These are phyloP conservation scores for Sporothrix sp. DNA, from an alignment of 2,329 filamentous ascomycete genomes.

Conservation along the genomic window DNA sequence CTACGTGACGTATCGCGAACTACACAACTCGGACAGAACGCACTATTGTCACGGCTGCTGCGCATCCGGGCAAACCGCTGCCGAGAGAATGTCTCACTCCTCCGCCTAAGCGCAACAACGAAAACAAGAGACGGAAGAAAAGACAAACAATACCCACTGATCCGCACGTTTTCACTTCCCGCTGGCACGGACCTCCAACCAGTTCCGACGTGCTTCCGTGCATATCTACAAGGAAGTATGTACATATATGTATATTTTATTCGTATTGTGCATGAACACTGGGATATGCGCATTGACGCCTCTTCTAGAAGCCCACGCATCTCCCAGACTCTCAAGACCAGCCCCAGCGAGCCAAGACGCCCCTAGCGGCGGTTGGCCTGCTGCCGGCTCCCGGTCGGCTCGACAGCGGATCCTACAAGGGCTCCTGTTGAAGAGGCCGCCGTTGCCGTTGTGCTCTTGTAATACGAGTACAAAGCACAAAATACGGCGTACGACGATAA, in stretches of 20 bases:
- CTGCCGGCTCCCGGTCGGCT: constrained; percentile 1
- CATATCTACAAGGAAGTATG: no score
- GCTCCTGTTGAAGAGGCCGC: background rate
- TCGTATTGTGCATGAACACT: constrained; percentile 2
- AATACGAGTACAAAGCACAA: background rate
- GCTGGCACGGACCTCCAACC: constrained; percentile 7
- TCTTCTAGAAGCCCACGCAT: constrained; percentile 1
- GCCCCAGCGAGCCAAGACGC: background rate
- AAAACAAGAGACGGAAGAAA: background rate
- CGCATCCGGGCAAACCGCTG: background rate
- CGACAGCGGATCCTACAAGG: background rate
- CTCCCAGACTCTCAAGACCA: background rate
- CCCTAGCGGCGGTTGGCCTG: background rate
- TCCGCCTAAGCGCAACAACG: background rate
- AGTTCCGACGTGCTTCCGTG: background rate
- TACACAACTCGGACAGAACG: background rate
- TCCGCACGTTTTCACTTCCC: background rate
- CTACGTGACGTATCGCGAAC: no score
- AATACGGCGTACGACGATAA: background rate
- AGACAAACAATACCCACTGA: background rate
- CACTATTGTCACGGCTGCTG: background rate
- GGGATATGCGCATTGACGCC: constrained; percentile 2
- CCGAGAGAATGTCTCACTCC: background rate
- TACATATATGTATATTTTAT: no score
- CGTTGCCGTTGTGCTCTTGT: background rate